Conservation (phyloP, 768 basidiomycete species). For the Leccinum longicurvipes region DNA sequence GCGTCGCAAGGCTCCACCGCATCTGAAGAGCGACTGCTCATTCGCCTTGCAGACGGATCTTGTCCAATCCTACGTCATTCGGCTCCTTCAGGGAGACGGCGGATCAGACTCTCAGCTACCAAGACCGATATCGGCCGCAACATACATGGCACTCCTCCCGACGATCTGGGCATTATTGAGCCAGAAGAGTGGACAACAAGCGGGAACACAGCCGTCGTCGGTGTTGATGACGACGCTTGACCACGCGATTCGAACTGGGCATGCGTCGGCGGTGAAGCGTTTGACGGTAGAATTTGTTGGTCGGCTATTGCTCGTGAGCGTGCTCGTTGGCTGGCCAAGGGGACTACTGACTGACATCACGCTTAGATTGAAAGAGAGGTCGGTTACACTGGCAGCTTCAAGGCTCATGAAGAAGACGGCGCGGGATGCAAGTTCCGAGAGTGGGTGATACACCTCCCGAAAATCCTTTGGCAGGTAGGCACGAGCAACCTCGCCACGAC, state of each 20-base stretch:
- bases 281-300: slow-evolving; percentile 74
- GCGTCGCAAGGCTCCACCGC: slow-evolving; percentile 17
- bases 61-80: slow-evolving; percentile 59
- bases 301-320: slow-evolving; percentile 61
- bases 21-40: slow-evolving; percentile 16
- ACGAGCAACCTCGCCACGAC: slow-evolving; percentile 50
- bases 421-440: slow-evolving; percentile 40
- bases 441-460: slow-evolving; percentile 79
- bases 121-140: slow-evolving; percentile 48
- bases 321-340: not conserved
- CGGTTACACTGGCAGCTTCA: slow-evolving; percentile 50
- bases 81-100: slow-evolving; percentile 53
- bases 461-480: slow-evolving; percentile 82
- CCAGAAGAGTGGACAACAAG: slow-evolving; percentile 31
- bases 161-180: slow-evolving; percentile 76
- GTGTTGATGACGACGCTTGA: slow-evolving; percentile 56
- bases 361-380: slow-evolving; percentile 58
- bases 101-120: slow-evolving; percentile 41
- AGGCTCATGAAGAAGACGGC: slow-evolving; percentile 24
- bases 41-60: slow-evolving; percentile 42
- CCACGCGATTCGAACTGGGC: slow-evolving; percentile 58
- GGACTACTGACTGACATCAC: slow-evolving; percentile 3
- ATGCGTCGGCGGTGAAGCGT: slow-evolving; percentile 62
- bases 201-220: slow-evolving; percentile 19
- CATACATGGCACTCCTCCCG: slow-evolving; percentile 69